Evolutionary conservation across 2,329 filamentous ascomycete genomes (phyloP).

Genomic region (Onygenales sp.): DNA sequence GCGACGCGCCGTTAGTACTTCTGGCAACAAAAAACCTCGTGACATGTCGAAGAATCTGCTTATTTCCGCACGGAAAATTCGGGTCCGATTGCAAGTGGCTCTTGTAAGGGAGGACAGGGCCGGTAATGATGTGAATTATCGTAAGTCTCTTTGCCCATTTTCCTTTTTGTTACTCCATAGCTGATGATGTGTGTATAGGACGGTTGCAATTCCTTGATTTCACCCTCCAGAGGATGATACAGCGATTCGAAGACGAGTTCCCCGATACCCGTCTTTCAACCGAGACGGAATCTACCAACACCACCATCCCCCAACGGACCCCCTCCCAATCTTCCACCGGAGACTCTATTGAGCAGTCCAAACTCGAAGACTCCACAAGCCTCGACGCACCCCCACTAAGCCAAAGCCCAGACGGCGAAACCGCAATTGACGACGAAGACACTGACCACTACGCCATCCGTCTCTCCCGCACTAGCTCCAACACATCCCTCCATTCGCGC

Average conservation of each 20-base stretch:
- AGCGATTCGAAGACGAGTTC: slow-evolving; percentile 92
- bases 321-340: slow-evolving; percentile 28
- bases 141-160: slow-evolving; percentile 43
- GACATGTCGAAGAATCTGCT: slow-evolving; percentile 90
- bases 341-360: slow-evolving; percentile 20
- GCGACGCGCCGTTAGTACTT: slow-evolving; percentile 39
- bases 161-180: background rate
- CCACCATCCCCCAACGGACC: slow-evolving; percentile 13
- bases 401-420: slow-evolving; percentile 30
- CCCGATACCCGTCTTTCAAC: slow-evolving; percentile 63
- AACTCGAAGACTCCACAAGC: slow-evolving; percentile 15
- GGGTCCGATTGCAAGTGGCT: slow-evolving; percentile 71
- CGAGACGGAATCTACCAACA: slow-evolving; percentile 15
- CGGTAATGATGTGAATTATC: slow-evolving; percentile 65
- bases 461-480: slow-evolving; percentile 52
- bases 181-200: slow-evolving; percentile 34
- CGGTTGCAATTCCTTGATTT: slow-evolving; percentile 78
- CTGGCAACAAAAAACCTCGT: slow-evolving; percentile 60
- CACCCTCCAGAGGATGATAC: slow-evolving; percentile 83
- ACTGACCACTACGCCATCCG: slow-evolving; percentile 35
- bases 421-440: slow-evolving; percentile 32
- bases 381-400: slow-evolving; percentile 6
- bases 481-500: slow-evolving; percentile 58
- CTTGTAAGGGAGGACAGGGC: slow-evolving; percentile 63
- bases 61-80: slow-evolving; percentile 79